Percentiles rank a stretch among this genome's conserved stretches.
phyloP scores from a whole-genome alignment of 768 basidiomycete species.

The Russula brevipes region DNA sequence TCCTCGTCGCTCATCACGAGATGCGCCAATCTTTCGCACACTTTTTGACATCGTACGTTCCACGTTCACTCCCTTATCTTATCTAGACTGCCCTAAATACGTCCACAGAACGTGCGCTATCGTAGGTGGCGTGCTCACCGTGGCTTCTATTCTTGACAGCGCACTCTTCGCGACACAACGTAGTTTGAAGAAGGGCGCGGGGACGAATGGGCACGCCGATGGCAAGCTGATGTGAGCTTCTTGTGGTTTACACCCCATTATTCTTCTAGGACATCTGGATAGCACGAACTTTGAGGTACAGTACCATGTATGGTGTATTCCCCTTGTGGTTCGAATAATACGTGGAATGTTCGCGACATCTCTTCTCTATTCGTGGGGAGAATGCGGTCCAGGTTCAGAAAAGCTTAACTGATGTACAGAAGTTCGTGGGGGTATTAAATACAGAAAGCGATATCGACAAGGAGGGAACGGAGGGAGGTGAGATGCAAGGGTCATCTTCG shows the following conservation, averaged over 20 bases:
- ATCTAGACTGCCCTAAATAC: slow-evolving; percentile 1
- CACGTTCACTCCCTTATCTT: slow-evolving; percentile 41
- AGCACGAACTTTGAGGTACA: slow-evolving; percentile 8
- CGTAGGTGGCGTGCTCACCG: slow-evolving; percentile 93
- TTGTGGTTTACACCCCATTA: not conserved
- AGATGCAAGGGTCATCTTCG: slow-evolving; percentile 10
- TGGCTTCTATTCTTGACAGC: slow-evolving; percentile 84
- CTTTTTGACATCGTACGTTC: slow-evolving; percentile 89
- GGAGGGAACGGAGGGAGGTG: not conserved
- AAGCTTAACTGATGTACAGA: not conserved
- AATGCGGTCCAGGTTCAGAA: not conserved
- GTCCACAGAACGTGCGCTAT: slow-evolving; percentile 84
- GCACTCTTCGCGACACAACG: slow-evolving; percentile 79
- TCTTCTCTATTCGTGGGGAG: not conserved
- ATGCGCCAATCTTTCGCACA: slow-evolving; percentile 94
- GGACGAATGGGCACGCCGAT: slow-evolving; percentile 16
- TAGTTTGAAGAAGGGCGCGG: slow-evolving; percentile 58
- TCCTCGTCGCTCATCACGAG: slow-evolving; percentile 88
- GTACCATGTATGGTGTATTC: slow-evolving; percentile 14
- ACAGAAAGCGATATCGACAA: slow-evolving; percentile 1
- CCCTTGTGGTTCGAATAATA: not conserved
- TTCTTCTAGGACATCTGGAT: not conserved
- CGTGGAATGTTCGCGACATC: not conserved
- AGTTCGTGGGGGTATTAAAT: not conserved
- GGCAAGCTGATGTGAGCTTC: slow-evolving; percentile 27